Conservation (phyloP, 2,329 filamentous ascomycete species). For the Cryoendolithus antarcticus region DNA sequence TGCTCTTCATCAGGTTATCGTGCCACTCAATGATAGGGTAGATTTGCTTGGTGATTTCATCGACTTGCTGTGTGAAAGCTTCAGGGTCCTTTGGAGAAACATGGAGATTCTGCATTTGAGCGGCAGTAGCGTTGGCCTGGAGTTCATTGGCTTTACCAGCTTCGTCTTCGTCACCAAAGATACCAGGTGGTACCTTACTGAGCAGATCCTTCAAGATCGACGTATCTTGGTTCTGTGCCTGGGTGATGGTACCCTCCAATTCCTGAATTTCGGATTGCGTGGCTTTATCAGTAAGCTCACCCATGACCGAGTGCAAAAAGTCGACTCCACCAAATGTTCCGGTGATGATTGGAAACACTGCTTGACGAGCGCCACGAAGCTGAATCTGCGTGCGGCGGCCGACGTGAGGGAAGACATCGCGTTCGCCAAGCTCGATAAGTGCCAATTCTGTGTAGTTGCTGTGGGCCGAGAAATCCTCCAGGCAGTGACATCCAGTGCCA, state of each 20-base stretch:
- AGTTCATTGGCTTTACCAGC: conserved; percentile 67
- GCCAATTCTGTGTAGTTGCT: conserved; percentile 87
- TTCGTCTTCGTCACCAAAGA: conserved; percentile 66
- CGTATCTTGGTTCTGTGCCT: conserved; percentile 49
- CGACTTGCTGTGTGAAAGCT: conserved; percentile 66
- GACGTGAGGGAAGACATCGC: conserved; percentile 73
- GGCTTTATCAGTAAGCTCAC: conserved; percentile 37
- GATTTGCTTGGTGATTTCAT: conserved; percentile 62
- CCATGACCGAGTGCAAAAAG: conserved; percentile 39
- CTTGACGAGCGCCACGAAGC: conserved; percentile 50
- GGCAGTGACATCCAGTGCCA: conserved; percentile 78
- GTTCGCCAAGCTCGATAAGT: conserved; percentile 74
- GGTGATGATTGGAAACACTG: conserved; percentile 47
- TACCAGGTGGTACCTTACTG: conserved; percentile 65
- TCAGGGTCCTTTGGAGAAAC: conserved; percentile 73
- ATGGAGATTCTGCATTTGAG: conserved; percentile 61
- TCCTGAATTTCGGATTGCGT: conserved; percentile 61
- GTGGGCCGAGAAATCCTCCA: conserved; percentile 87
- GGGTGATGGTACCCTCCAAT: conserved; percentile 67
- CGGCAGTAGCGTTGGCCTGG: conserved; percentile 59
- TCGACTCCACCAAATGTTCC: conserved; percentile 41
- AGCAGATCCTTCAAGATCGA: conserved; percentile 71
- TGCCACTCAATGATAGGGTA: conserved; percentile 87
- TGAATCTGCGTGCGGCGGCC: conserved; percentile 60
- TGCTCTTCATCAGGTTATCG: conserved; percentile 71